Conservation (phyloP, 2,329 filamentous ascomycete genomes). For the Fusarium compactum region DNA sequence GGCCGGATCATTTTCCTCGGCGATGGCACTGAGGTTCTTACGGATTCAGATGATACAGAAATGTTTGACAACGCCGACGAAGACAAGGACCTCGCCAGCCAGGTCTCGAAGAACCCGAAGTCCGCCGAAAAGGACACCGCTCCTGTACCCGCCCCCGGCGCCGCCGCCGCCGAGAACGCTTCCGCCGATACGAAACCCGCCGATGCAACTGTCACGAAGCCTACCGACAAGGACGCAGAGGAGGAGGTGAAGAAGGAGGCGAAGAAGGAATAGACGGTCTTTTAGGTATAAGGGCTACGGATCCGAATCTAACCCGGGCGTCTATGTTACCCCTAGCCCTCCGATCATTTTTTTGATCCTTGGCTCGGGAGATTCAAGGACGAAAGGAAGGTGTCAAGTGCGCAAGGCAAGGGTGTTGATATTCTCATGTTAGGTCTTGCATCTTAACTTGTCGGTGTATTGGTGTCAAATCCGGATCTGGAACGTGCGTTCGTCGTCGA, state of each 20-base stretch:
- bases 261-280: conserved; percentile 55
- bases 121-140: conserved; percentile 45
- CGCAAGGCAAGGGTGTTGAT: conserved; percentile 40
- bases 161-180: conserved; percentile 38
- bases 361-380: conserved; percentile 21
- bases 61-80: conserved; percentile 92
- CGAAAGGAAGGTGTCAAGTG: conserved; percentile 27
- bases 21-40: conserved; percentile 92
- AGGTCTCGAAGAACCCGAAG: conserved; percentile 74
- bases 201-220: conserved; percentile 38
- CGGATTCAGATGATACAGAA: conserved; percentile 88
- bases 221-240: conserved; percentile 35
- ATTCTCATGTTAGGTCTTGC: conserved; percentile 48
- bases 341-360: conserved; percentile 40
- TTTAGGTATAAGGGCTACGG: conserved; percentile 37
- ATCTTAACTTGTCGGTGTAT: conserved; percentile 47
- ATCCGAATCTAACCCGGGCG: conserved; percentile 28
- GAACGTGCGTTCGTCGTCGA: conserved; percentile 31
- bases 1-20: conserved; percentile 94
- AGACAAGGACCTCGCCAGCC: conserved; percentile 86
- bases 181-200: conserved; percentile 45
- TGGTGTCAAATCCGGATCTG: conserved; percentile 43
- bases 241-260: conserved; percentile 46
- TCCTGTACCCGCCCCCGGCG: conserved; percentile 40
- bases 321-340: conserved; percentile 26